Evolutionary conservation across 371 early-diverging fungal genomes (phyloP).

Genomic region (Mortierella sp.): DNA sequence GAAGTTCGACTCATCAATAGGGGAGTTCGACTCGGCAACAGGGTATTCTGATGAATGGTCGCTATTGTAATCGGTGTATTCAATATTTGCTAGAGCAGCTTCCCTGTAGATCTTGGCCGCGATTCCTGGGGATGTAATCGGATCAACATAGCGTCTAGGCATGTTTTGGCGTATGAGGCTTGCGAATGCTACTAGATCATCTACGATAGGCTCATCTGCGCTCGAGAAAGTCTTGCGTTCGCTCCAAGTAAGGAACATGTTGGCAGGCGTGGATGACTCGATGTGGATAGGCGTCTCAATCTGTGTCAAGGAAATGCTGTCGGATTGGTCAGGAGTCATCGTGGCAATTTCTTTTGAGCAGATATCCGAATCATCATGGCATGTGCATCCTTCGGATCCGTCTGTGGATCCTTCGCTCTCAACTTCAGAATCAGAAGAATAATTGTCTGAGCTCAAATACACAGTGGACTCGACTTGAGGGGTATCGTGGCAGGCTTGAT

Average conservation of each 20-base stretch:
- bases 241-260: background rate
- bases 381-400: background rate
- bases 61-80: background rate
- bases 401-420: background rate
- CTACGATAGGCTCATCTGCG: background rate
- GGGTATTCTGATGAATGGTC: background rate
- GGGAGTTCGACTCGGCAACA: background rate
- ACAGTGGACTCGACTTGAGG: background rate
- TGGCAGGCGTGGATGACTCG: background rate
- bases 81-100: background rate
- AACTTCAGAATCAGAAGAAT: background rate
- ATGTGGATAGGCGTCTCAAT: background rate
- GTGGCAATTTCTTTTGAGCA: background rate
- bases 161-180: background rate
- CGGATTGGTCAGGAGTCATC: background rate
- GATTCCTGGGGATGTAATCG: background rate
- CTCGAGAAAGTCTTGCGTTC: background rate
- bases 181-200: background rate
- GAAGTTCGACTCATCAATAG: no score
- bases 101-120: background rate
- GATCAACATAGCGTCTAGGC: background rate
- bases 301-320: background rate
- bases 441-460: background rate
- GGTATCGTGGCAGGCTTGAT: background rate
- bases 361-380: background rate